These are phyloP conservation scores for Herpetospermum pedunculosum DNA, from an alignment of 306 rosid genomes.

Conservation along the genomic window DNA sequence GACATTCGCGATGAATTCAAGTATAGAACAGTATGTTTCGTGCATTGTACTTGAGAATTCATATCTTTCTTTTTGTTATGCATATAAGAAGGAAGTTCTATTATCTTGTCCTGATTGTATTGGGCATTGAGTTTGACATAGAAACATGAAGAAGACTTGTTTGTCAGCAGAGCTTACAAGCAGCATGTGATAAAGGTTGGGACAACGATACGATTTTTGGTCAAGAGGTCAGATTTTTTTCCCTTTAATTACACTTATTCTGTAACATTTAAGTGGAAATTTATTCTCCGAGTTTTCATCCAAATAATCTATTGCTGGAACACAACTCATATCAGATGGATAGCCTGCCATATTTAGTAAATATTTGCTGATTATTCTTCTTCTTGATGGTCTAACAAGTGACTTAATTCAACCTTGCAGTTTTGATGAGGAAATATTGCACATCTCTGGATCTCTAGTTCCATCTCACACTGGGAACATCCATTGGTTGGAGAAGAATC, in stretches of 20 bases:
- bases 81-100: background rate
- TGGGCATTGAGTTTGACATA: constrained; percentile 18
- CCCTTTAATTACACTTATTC: background rate
- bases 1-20: constrained; percentile 58
- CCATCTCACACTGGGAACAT: constrained; percentile 64
- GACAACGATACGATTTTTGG: constrained; percentile 43
- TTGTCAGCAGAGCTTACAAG: constrained; percentile 53
- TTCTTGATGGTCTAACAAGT: background rate
- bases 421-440: constrained; percentile 65
- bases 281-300: background rate
- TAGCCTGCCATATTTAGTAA: background rate
- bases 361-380: background rate
- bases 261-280: background rate
- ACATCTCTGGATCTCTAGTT: constrained; percentile 53
- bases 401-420: constrained; percentile 36
- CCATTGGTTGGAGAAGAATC: constrained; percentile 49
- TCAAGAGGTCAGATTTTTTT: constrained; percentile 58
- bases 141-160: constrained; percentile 56
- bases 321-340: background rate
- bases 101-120: background rate
- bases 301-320: background rate
- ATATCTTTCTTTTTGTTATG: background rate
- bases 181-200: constrained; percentile 75
- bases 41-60: background rate
- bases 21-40: constrained; percentile 35